Conservation (phyloP, 192 early-diverging fungal genomes). For the Gamsiella multidivaricata region DNA sequence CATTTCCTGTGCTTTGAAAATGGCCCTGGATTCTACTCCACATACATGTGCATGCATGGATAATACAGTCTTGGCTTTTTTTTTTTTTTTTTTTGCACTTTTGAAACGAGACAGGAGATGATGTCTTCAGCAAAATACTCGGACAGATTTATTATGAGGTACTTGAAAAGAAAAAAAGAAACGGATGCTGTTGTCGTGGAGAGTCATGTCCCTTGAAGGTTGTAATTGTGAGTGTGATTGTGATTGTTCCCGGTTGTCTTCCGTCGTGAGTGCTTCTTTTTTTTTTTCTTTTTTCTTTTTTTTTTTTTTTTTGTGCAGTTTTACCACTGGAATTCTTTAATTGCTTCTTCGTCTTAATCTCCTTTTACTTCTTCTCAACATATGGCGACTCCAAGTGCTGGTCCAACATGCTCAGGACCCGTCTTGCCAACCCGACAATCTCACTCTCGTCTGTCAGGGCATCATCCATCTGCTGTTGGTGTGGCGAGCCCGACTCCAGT, state of each 20-base stretch:
- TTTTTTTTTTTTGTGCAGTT: background rate
- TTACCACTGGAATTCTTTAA: background rate
- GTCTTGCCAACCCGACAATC: conserved; percentile 49
- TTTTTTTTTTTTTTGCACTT: too few relatives aligned
- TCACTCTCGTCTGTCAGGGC: conserved; percentile 41
- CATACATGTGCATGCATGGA: too few relatives aligned
- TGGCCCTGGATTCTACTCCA: too few relatives aligned
- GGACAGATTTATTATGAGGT: background rate
- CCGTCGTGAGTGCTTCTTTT: background rate
- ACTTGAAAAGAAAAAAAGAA: too few relatives aligned
- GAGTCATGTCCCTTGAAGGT: too few relatives aligned
- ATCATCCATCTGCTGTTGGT: conserved; percentile 26
- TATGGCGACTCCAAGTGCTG: conserved; percentile 1
- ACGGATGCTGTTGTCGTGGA: too few relatives aligned
- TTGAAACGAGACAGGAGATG: too few relatives aligned
- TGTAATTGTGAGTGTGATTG: too few relatives aligned
- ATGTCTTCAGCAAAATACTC: background rate
- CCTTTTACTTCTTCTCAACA: background rate
- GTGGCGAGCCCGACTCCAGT: conserved; percentile 21
- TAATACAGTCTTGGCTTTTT: too few relatives aligned
- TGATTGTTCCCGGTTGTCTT: background rate
- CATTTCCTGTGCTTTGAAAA: background rate
- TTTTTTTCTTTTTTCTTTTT: conserved; percentile 7
- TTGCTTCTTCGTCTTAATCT: background rate
- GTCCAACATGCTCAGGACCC: conserved; percentile 40